These are phyloP conservation scores for Lactarius akahatsu DNA, from an alignment of 768 basidiomycete genomes.

Conservation along the genomic window DNA sequence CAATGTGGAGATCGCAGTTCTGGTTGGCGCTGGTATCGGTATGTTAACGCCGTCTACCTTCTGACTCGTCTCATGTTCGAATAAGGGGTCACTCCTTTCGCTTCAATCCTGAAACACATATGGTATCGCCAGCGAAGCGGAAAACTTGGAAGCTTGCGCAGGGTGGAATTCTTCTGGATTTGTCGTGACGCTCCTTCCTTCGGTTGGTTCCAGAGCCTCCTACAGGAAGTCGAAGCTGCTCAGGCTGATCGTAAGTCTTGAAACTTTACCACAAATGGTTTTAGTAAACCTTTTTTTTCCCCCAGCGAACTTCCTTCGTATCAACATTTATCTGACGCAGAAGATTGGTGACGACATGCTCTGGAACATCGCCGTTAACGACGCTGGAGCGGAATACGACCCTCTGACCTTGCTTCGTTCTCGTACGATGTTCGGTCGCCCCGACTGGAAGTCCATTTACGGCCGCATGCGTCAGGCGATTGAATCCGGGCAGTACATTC, in stretches of 20 bases:
- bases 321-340: conserved; percentile 88
- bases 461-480: conserved; percentile 71
- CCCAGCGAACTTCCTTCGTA: conserved; percentile 85
- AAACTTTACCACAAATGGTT: neutral
- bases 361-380: conserved; percentile 89
- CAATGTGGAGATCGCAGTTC: conserved; percentile 79
- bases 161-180: conserved; percentile 95
- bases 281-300: conserved; percentile 5
- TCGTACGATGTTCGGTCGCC: conserved; percentile 89
- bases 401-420: conserved; percentile 86
- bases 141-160: conserved; percentile 72
- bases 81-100: conserved; percentile 88
- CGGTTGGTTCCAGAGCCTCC: conserved; percentile 91
- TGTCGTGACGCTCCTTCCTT: conserved; percentile 95
- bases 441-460: conserved; percentile 86
- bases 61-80: conserved; percentile 10
- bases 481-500: conserved; percentile 77
- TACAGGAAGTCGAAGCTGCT: conserved; percentile 85
- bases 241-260: conserved; percentile 78
- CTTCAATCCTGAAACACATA: conserved; percentile 91
- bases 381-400: conserved; percentile 82
- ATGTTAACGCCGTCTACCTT: conserved; percentile 7
- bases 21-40: conserved; percentile 95
- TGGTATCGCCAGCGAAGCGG: conserved; percentile 89
- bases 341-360: conserved; percentile 84